Evolutionary conservation across 148 eudicot genomes (phyloP).

Genomic region (Amaranthus palmeri): DNA sequence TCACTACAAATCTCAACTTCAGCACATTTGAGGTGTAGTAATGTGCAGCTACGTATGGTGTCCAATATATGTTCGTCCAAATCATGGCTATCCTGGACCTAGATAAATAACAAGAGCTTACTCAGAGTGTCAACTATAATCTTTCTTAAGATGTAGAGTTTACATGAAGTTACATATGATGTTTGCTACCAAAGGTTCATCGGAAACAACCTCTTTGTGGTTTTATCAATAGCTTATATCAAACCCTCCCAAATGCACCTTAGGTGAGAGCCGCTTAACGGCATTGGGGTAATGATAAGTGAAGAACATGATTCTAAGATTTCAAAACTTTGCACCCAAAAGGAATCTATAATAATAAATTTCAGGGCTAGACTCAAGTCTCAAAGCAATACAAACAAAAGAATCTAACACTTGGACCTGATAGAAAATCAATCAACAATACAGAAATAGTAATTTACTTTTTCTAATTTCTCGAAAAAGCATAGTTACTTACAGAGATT

Average conservation of each 20-base stretch:
- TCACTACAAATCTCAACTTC: conserved; percentile 9
- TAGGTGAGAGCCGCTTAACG: too few relatives aligned
- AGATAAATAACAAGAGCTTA: neutral
- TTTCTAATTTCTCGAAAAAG: too few relatives aligned
- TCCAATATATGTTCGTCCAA: neutral
- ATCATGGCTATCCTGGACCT: conserved; percentile 13
- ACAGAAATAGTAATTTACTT: neutral
- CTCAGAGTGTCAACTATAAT: neutral
- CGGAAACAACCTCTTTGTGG: too few relatives aligned
- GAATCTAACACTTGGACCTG: neutral
- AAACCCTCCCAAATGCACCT: too few relatives aligned
- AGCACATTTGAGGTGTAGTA: conserved; percentile 17
- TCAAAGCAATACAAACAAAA: neutral
- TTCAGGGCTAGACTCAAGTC: neutral
- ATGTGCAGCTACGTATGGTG: neutral
- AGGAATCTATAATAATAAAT: neutral
- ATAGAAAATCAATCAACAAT: neutral
- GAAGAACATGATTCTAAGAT: neutral
- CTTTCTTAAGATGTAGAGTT: too few relatives aligned
- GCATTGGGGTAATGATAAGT: neutral
- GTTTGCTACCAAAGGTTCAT: too few relatives aligned
- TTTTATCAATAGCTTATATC: too few relatives aligned
- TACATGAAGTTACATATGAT: too few relatives aligned
- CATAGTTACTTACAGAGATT: conserved; percentile 24
- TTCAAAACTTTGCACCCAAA: neutral